Evolutionary conservation across 2,329 filamentous ascomycete genomes (phyloP).

Genomic region (Chaetomium strumarium): DNA sequence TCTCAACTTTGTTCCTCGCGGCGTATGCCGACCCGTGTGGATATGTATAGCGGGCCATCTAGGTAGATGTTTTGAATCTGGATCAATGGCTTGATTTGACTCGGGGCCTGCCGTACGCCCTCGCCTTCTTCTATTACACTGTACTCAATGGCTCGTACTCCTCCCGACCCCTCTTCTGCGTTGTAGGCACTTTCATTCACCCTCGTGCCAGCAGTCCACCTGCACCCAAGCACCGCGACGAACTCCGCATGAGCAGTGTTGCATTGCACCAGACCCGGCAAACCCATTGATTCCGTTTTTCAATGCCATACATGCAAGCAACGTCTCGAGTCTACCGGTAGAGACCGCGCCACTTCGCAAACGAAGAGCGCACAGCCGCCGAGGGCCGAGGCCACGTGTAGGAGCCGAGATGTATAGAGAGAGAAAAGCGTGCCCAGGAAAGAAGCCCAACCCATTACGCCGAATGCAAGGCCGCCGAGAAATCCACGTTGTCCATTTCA

Average conservation of each 20-base stretch:
- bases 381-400: conserved; percentile 18
- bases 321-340: conserved; percentile 27
- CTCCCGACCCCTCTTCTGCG: background rate
- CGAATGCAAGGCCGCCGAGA: conserved; percentile 44
- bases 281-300: conserved; percentile 47
- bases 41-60: background rate
- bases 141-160: background rate
- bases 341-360: conserved; percentile 18
- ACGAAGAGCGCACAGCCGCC: conserved; percentile 5
- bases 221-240: background rate
- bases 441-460: conserved; percentile 54
- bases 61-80: background rate
- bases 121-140: too few species aligned
- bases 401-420: conserved; percentile 19
- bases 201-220: background rate
- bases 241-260: background rate
- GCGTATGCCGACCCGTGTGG: background rate
- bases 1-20: conserved; percentile 21
- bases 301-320: conserved; percentile 49
- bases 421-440: conserved; percentile 29
- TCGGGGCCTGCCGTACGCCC: background rate
- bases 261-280: conserved; percentile 19
- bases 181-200: background rate
- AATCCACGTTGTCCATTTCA: conserved; percentile 42
- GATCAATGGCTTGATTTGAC: background rate